Base-by-base conservation (phyloP, 2,329 filamentous ascomycete genomes). In the Fusarium aywerte region DNA sequence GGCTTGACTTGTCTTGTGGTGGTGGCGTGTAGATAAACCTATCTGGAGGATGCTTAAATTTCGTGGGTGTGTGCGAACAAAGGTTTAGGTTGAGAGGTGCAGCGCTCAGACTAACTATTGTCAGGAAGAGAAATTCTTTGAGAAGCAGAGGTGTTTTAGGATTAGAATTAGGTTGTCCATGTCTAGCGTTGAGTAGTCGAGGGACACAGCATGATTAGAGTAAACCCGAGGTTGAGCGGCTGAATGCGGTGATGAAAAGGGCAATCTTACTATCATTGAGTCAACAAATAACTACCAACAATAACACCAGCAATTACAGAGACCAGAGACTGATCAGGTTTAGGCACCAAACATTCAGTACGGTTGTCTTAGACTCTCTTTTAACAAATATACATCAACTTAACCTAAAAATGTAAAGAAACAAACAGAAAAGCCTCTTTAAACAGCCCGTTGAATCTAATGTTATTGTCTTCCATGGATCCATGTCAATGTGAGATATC, bases 221-320 rank as follows among this genome's bases (percentile, higher is more conserved):
- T 27, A 50, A 58, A 64, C 39, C 60, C 59, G 58, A 63, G 16
- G 39, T 64, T 52, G 45, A 64, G 61, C 61, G 61, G 45, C 40
- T 47, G 35, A 42, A 58, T 47, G 44, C 60, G 51, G 49, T 16
- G 40, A 58, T 63, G 31, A 6, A 21, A 49, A 48, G 25, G 27
- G 20, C 35, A 52, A 52, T 33, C 16, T 59, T 20, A 36, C 51
- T 42, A 38, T 44, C 18, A 35, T 35, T 35, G 31, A 52, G 45
- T 52, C 52, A 47, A 57, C 39, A 58, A 58, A 44, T 38, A 10
- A 27, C 39, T 16, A 42, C 27, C 27, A 45, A 45, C 47, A 59
- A 50, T 15, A 33, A 39, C 21, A 60, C 20, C 12, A 35, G 32
- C 21, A 39, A 59, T 44, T 39, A 25, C 38, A 52, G 36, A 31